A percentile compares a stretch with the other conserved stretches of the same genome.
Conservation (phyloP, 495 filamentous ascomycete species). For the Cryomyces antarcticus region DNA sequence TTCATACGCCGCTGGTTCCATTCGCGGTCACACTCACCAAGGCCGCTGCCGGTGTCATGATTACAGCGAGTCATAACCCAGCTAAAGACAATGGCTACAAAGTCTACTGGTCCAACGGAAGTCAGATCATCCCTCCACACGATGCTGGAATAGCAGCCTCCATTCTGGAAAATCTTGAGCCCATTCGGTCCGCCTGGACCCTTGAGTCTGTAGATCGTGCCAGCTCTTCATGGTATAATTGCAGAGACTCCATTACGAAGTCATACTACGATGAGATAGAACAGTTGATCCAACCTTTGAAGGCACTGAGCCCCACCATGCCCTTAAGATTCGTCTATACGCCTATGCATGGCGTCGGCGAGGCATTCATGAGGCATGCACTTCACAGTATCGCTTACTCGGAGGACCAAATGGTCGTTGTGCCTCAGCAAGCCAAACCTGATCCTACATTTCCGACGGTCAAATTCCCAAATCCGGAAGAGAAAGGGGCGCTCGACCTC, state of each 20-base stretch:
- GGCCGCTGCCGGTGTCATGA: slow-evolving; percentile 49
- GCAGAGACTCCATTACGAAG: not conserved
- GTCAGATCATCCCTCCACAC: slow-evolving; percentile 47
- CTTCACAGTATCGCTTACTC: slow-evolving; percentile 16
- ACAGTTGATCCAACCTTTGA: slow-evolving; percentile 38
- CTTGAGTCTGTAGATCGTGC: too few species aligned
- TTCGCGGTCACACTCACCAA: slow-evolving; percentile 36
- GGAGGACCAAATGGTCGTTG: slow-evolving; percentile 11
- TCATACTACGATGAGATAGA: slow-evolving; percentile 8
- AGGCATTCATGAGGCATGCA: slow-evolving; percentile 25
- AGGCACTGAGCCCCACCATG: slow-evolving; percentile 32
- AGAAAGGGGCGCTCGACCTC: slow-evolving; percentile 45
- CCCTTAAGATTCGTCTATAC: slow-evolving; percentile 40
- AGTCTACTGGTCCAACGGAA: slow-evolving; percentile 51
- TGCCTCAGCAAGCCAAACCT: slow-evolving; percentile 26
- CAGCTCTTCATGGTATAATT: not conserved
- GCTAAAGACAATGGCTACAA: slow-evolving; percentile 55
- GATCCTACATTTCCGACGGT: slow-evolving; percentile 54
- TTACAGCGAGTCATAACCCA: slow-evolving; percentile 56
- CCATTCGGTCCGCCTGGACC: slow-evolving; percentile 10
- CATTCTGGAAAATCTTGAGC: slow-evolving; percentile 37
- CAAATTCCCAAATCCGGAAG: slow-evolving; percentile 53
- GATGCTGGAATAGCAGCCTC: slow-evolving; percentile 39
- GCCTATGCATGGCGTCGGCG: slow-evolving; percentile 49
- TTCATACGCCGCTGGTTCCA: slow-evolving; percentile 48